Percentiles rank a stretch among this genome's conserved stretches.
Evolutionary conservation across 164 flowering plant species (phyloP).

Genomic region (Paratinospora sagittata): DNA sequence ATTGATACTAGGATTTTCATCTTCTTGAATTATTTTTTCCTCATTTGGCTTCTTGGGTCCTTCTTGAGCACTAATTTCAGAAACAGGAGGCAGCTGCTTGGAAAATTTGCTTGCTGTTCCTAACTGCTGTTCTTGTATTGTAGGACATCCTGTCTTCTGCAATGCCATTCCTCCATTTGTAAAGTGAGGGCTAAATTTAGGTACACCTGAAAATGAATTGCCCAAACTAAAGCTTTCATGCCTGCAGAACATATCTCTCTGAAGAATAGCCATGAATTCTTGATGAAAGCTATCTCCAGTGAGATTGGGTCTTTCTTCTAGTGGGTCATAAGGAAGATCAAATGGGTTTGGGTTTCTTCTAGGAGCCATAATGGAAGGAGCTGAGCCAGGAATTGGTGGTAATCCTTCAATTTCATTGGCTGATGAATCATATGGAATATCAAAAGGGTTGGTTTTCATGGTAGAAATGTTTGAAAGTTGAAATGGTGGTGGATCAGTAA

Average conservation of each 20-base stretch:
- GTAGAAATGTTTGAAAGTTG: constrained; percentile 53
- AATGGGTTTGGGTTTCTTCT: constrained; percentile 90
- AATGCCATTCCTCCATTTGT: constrained; percentile 35
- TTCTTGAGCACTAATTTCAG: constrained; percentile 49
- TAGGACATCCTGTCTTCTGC: constrained; percentile 36
- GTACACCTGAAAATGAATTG: constrained; percentile 38
- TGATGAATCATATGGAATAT: constrained; percentile 35
- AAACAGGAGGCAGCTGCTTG: constrained; percentile 55
- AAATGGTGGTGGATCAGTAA: constrained; percentile 37
- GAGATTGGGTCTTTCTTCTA: constrained; percentile 65
- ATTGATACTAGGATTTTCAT: constrained; percentile 16
- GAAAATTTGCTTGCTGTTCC: constrained; percentile 50
- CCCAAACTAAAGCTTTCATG: constrained; percentile 73
- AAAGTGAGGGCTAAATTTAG: constrained; percentile 46
- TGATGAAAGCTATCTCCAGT: constrained; percentile 43
- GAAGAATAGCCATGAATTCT: constrained; percentile 42
- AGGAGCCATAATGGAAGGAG: constrained; percentile 61
- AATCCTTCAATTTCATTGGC: constrained; percentile 37
- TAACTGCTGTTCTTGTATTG: constrained; percentile 37
- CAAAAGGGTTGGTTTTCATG: constrained; percentile 64
- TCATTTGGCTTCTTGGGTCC: constrained; percentile 36
- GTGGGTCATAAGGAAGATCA: constrained; percentile 75
- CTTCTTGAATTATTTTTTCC: constrained; percentile 32
- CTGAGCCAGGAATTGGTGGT: constrained; percentile 85
- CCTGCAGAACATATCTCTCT: constrained; percentile 53